These are phyloP conservation scores for Candida tibetensis DNA, from an alignment of 805 yeast species.

Conservation along the genomic window DNA sequence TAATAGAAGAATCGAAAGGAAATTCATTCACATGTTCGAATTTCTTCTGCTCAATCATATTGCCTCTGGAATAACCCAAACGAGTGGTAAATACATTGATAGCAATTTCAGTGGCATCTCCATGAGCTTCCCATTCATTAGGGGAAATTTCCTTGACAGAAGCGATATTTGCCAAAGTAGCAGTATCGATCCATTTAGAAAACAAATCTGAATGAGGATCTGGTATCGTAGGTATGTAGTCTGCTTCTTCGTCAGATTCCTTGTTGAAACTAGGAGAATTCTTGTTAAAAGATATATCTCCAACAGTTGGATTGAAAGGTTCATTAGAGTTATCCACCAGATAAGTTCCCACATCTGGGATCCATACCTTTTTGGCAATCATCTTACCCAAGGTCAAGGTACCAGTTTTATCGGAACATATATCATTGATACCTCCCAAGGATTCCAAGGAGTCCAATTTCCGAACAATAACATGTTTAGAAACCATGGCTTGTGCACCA, in stretches of 20 bases:
- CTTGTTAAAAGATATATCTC: constrained; percentile 34
- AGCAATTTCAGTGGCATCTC: constrained; percentile 38
- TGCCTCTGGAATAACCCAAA: constrained; percentile 20
- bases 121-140: constrained; percentile 37
- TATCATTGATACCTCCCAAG: constrained; percentile 51
- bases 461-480: constrained; percentile 34
- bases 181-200: constrained; percentile 29
- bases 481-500: constrained; percentile 39
- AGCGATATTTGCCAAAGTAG: constrained; percentile 41
- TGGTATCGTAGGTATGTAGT: constrained; percentile 32
- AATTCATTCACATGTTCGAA: constrained; percentile 25
- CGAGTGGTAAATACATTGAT: constrained; percentile 32
- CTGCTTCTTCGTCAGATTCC: constrained; percentile 34
- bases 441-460: constrained; percentile 39
- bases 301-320: constrained; percentile 38
- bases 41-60: constrained; percentile 11
- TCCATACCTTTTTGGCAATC: constrained; percentile 37
- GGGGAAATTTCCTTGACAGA: constrained; percentile 32
- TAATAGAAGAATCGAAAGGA: constrained; percentile 33
- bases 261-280: constrained; percentile 28
- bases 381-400: constrained; percentile 39
- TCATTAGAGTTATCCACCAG: constrained; percentile 31
- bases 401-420: constrained; percentile 83
- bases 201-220: constrained; percentile 19
- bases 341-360: constrained; percentile 34